phyloP scores from a whole-genome alignment of 805 yeast species.

The Peterozyma toletana region DNA sequence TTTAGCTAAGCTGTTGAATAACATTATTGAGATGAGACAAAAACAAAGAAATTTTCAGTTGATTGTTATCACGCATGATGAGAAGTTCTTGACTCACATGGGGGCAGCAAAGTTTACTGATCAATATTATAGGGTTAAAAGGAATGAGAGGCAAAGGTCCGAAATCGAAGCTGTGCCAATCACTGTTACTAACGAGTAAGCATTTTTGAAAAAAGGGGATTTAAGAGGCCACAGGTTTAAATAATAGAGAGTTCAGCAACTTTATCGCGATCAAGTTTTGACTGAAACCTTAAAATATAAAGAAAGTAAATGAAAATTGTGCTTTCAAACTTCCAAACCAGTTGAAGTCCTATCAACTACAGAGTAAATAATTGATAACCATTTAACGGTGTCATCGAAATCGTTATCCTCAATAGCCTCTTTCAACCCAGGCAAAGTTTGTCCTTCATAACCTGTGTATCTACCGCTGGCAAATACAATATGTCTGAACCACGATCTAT shows the following conservation, averaged over 20 bases:
- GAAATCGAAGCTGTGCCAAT: conserved; percentile 33
- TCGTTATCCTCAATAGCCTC: conserved; percentile 48
- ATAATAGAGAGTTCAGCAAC: too few species aligned
- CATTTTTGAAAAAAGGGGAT: conserved; percentile 4
- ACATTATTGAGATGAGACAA: conserved; percentile 67
- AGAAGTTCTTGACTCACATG: conserved; percentile 78
- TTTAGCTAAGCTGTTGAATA: conserved; percentile 71
- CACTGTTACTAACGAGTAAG: conserved; percentile 8
- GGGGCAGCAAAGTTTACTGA: conserved; percentile 82
- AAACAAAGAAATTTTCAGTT: conserved; percentile 86
- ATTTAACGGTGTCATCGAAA: conserved; percentile 25
- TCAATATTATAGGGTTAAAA: conserved; percentile 72
- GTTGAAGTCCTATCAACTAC: conserved; percentile 5
- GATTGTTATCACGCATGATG: conserved; percentile 95
- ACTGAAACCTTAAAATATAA: too few species aligned
- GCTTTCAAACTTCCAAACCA: too few species aligned
- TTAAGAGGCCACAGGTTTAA: too few species aligned
- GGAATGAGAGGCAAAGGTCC: conserved; percentile 80
- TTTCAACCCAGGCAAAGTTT: conserved; percentile 44
- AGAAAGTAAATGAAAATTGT: too few species aligned
- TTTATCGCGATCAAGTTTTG: too few species aligned
- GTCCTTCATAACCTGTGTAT: conserved; percentile 54
- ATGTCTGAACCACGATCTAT: conserved; percentile 53
- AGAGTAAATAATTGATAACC: conserved; percentile 26
- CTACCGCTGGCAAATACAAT: conserved; percentile 51